Evolutionary conservation across 202 grass and related monocot genomes (phyloP).

Genomic region (Carex arenaria): DNA sequence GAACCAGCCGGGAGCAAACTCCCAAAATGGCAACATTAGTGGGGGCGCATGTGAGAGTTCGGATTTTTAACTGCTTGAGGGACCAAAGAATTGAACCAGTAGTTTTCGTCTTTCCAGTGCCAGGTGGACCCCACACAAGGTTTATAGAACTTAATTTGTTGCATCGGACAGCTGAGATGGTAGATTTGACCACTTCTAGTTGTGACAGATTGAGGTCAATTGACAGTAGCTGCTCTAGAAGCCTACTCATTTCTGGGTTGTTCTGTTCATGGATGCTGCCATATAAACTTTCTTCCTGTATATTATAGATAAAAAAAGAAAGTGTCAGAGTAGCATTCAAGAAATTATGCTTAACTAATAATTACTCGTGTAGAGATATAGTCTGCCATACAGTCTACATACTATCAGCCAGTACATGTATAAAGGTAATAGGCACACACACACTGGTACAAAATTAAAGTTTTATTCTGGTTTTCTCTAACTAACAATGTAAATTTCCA

Average conservation of each 20-base stretch:
- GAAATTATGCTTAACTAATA: neutral
- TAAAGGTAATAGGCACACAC: neutral
- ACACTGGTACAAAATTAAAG: neutral
- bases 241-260: neutral
- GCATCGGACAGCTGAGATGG: conserved; percentile 36
- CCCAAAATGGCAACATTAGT: conserved; percentile 77
- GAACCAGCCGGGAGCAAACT: conserved; percentile 48
- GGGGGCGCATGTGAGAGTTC: conserved; percentile 72
- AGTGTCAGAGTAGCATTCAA: neutral
- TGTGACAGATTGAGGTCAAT: conserved; percentile 65
- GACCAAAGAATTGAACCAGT: conserved; percentile 47
- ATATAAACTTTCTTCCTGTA: conserved; percentile 34
- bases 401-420: neutral
- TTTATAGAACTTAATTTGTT: conserved; percentile 29
- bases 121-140: conserved; percentile 88
- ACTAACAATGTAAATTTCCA: neutral
- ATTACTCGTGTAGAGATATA: neutral
- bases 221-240: conserved; percentile 25
- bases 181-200: conserved; percentile 39
- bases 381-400: neutral
- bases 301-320: conserved; percentile 11
- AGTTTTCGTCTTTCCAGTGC: conserved; percentile 81
- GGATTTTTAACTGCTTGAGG: conserved; percentile 44
- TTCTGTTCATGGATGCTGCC: neutral
- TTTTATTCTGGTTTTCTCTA: neutral